Evolutionary conservation across 805 yeast species (phyloP).

Genomic region (Wickerhamomyces alni): DNA sequence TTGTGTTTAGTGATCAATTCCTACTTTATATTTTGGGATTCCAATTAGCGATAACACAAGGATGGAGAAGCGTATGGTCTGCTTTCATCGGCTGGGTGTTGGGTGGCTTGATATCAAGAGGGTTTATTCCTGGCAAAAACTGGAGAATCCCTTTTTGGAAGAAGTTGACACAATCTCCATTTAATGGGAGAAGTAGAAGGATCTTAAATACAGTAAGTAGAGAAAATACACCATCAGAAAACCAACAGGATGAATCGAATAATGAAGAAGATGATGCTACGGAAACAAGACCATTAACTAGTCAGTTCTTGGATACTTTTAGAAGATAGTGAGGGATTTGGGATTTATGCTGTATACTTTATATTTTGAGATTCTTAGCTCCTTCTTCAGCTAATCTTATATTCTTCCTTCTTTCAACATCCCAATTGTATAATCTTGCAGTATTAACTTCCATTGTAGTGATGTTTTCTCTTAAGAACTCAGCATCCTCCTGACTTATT

Average conservation of each 20-base stretch:
- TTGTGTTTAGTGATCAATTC: slow-evolving; percentile 27
- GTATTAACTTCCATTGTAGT: slow-evolving; percentile 98
- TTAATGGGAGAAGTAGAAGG: slow-evolving; percentile 3
- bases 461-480: slow-evolving; percentile 78
- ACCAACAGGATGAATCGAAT: slow-evolving; percentile 11
- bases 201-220: slow-evolving; percentile 4
- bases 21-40: slow-evolving; percentile 26
- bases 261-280: slow-evolving; percentile 17
- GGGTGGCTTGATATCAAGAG: slow-evolving; percentile 29
- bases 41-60: slow-evolving; percentile 28
- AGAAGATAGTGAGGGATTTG: too few species aligned
- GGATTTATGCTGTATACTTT: too few species aligned
- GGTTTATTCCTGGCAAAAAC: slow-evolving; percentile 31
- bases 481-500: slow-evolving; percentile 76
- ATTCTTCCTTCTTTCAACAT: slow-evolving; percentile 62
- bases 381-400: slow-evolving; percentile 38
- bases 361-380: slow-evolving; percentile 28
- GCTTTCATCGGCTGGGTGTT: slow-evolving; percentile 30
- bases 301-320: slow-evolving; percentile 42
- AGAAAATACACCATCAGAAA: slow-evolving; percentile 3
- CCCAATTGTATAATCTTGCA: slow-evolving; percentile 88
- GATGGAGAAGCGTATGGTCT: slow-evolving; percentile 22
- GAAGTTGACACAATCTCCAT: slow-evolving; percentile 1
- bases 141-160: slow-evolving; percentile 32
- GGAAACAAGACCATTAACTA: slow-evolving; percentile 37